Conservation (phyloP, 768 basidiomycete species). For the Lactarius deliciosus region DNA sequence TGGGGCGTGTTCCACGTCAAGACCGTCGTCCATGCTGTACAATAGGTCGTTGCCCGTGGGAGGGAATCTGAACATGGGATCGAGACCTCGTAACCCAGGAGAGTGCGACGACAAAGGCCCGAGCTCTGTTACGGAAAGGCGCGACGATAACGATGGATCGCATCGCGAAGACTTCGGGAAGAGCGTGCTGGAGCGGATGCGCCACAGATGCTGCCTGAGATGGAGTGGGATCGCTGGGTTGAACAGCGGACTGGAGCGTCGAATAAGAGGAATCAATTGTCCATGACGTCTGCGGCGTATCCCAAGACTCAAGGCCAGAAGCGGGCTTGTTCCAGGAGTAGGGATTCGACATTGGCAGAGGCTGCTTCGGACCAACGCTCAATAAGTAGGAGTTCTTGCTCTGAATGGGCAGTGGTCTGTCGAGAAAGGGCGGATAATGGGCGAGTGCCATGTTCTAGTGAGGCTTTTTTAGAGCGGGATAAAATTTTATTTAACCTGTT, state of each 20-base stretch:
- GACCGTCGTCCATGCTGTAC: conserved; percentile 24
- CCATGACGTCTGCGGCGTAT: conserved; percentile 28
- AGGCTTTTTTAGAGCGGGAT: conserved; percentile 23
- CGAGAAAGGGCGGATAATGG: conserved; percentile 26
- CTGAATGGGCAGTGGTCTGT: conserved; percentile 25
- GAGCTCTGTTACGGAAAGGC: conserved; percentile 20
- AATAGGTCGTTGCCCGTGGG: conserved; percentile 18
- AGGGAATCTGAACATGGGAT: conserved; percentile 24
- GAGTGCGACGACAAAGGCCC: conserved; percentile 21
- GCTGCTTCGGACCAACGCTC: conserved; percentile 13
- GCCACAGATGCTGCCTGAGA: conserved; percentile 16
- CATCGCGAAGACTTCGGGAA: conserved; percentile 27
- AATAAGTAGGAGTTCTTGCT: conserved; percentile 29
- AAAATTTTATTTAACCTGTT: conserved; percentile 3
- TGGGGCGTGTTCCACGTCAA: conserved; percentile 23
- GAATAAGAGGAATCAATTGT: conserved; percentile 29
- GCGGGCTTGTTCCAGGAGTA: conserved; percentile 27
- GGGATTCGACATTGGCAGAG: conserved; percentile 24
- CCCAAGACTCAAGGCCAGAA: conserved; percentile 20
- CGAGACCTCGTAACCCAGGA: conserved; percentile 22
- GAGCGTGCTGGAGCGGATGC: conserved; percentile 21
- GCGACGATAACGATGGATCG: conserved; percentile 23
- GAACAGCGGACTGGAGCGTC: conserved; percentile 27
- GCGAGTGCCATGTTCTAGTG: conserved; percentile 28
- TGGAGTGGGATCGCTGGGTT: conserved; percentile 18